phyloP scores from a whole-genome alignment of 1,284 basidiomycete species.

The Ceratobasidium sp. region DNA sequence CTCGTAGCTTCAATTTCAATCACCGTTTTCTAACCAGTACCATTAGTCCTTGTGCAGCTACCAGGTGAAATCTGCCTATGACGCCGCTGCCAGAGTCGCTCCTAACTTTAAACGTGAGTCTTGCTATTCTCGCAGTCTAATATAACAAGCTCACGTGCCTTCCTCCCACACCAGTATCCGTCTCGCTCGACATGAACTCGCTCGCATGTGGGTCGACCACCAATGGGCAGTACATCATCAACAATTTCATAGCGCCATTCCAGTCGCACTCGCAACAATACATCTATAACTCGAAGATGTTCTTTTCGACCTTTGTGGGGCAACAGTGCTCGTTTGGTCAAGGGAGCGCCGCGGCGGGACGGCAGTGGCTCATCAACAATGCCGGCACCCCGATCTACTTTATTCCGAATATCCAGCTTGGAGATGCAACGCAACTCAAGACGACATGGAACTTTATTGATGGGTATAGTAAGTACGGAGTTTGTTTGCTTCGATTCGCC shows the following conservation, averaged over 20 bases:
- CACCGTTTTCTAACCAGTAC: neutral
- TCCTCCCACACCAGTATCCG: slow-evolving; percentile 1
- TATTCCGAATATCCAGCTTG: slow-evolving; percentile 57
- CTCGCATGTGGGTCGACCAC: slow-evolving; percentile 51
- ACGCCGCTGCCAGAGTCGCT: slow-evolving; percentile 53
- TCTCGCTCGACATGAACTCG: slow-evolving; percentile 32
- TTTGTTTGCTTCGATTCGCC: neutral
- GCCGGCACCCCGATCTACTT: slow-evolving; percentile 51
- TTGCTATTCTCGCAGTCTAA: slow-evolving; percentile 52
- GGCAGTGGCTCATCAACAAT: slow-evolving; percentile 22
- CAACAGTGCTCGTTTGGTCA: slow-evolving; percentile 52
- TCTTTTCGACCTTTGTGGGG: slow-evolving; percentile 60
- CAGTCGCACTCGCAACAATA: slow-evolving; percentile 55
- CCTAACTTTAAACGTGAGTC: slow-evolving; percentile 55
- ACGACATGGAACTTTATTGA: slow-evolving; percentile 56
- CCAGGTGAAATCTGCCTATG: slow-evolving; percentile 56
- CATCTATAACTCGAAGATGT: slow-evolving; percentile 55
- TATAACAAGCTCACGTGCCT: slow-evolving; percentile 5
- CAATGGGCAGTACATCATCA: slow-evolving; percentile 55
- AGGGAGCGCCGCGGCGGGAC: slow-evolving; percentile 6
- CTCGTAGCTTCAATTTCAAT: neutral
- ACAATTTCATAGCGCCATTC: slow-evolving; percentile 53
- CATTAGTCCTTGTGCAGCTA: slow-evolving; percentile 48
- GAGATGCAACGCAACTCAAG: slow-evolving; percentile 51
- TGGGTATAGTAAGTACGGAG: slow-evolving; percentile 51